Conservation (phyloP, 352 stramenopile genomes). For the Phytopythium delawarense region DNA sequence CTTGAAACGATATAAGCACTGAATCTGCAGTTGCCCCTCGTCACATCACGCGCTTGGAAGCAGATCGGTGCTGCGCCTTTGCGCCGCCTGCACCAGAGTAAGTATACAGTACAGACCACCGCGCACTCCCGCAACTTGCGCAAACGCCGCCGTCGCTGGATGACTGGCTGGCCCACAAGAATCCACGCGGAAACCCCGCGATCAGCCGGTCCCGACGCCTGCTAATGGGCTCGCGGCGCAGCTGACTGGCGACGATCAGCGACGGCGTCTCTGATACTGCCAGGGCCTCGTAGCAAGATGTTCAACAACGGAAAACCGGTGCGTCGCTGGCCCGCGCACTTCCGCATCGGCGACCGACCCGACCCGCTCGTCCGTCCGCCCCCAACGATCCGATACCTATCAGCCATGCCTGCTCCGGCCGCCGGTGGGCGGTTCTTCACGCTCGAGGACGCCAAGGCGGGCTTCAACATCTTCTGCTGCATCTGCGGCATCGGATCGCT, state of each 20-base stretch:
- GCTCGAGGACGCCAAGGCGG: conserved; percentile 35
- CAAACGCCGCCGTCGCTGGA: not conserved
- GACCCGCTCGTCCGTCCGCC: not conserved
- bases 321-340: not conserved
- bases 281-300: too few species aligned
- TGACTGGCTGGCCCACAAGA: conserved; percentile 2
- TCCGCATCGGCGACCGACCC: not conserved
- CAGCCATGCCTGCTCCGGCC: not conserved
- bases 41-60: too few species aligned
- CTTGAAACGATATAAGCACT: too few species aligned
- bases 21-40: too few species aligned
- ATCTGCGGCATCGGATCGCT: conserved; percentile 53
- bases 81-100: too few species aligned
- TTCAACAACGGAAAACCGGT: conserved; percentile 7
- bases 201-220: not conserved
- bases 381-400: too few species aligned
- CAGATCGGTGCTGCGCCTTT: too few species aligned
- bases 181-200: not conserved
- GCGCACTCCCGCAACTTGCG: too few species aligned
- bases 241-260: not conserved
- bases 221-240: too few species aligned
- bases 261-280: too few species aligned
- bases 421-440: conserved; percentile 22
- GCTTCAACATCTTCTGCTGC: conserved; percentile 43
- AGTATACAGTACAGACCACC: too few species aligned